phyloP scores from a whole-genome alignment of 2,329 filamentous ascomycete genomes.

The Phaeosphaeria sp. region DNA sequence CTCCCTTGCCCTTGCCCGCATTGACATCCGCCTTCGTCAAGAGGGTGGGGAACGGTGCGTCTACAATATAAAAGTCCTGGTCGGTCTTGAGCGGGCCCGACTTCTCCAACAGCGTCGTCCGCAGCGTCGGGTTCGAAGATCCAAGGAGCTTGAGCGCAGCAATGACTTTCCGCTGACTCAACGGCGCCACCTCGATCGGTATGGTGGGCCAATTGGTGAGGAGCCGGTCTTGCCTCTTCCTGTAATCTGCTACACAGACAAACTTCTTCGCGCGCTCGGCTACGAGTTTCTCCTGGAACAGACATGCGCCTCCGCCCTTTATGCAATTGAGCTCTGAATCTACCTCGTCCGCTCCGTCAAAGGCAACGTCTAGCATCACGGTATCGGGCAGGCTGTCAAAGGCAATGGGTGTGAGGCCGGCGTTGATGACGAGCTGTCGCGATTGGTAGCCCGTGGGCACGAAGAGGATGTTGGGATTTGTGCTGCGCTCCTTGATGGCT shows the following conservation, averaged over 20 bases:
- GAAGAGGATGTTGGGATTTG: conserved; percentile 71
- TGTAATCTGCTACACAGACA: conserved; percentile 87
- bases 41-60: conserved; percentile 82
- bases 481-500: conserved; percentile 64
- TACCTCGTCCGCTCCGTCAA: conserved; percentile 97
- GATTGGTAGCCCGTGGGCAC: conserved; percentile 92
- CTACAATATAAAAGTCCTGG: conserved; percentile 87
- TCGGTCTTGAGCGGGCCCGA: conserved; percentile 85
- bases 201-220: conserved; percentile 80
- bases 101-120: conserved; percentile 76
- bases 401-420: conserved; percentile 76
- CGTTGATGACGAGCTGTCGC: conserved; percentile 80
- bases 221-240: conserved; percentile 82
- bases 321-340: conserved; percentile 95
- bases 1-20: conserved; percentile 51
- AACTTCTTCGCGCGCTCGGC: conserved; percentile 84
- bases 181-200: conserved; percentile 91
- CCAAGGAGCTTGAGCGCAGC: conserved; percentile 75
- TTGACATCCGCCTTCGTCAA: conserved; percentile 66
- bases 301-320: conserved; percentile 95
- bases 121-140: conserved; percentile 71
- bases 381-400: conserved; percentile 75
- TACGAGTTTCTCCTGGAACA: conserved; percentile 97
- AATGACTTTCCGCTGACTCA: conserved; percentile 80
- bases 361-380: conserved; percentile 80